Base-by-base conservation (phyloP, 177 flowering plant species). In the Vitis hybrid region DNA sequence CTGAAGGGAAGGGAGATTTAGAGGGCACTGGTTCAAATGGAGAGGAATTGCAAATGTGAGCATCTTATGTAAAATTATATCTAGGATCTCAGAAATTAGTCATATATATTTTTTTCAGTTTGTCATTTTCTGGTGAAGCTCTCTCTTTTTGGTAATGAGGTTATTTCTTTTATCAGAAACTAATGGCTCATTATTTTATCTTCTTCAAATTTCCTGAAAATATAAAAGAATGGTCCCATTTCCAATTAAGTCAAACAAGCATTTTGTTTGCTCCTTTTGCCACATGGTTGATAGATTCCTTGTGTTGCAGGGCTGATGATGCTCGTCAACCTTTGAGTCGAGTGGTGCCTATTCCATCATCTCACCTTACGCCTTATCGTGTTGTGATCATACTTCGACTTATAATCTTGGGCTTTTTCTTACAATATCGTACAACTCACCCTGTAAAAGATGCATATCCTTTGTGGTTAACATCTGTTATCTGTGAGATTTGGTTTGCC, bases 401-500 rank as follows among this genome's bases (percentile, higher is more conserved):
- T 65, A 90, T 95, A 51, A 93, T 95, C 76, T 74, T 95, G 80
- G 91, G 90, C 26, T 88, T 95, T 69, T 95, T 95, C 90, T 78
- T 95, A 70, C 97, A 93, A 81, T 95, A 93, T 72, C 97, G 99
- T 74, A 76, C 66, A 12, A 91, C 94, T 45, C 97, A 95, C 71
- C 99, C 99, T 0, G 99, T 93, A 69, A 76, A 80, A 34, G 87
- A 89, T 85, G 99, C 99, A 64, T 93, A 93, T 70, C 89, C 95
- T 1, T 72, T 95, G 78, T 96, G 99, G 98, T 75, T 96, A 45
- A 85, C 82, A 39, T 96, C 99, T 32, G 91, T 96, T 70, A 91
- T 96, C 58, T 96, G 99, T 81, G 99, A 96, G 87, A 87, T 93
- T 67, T 96, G 99, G 99, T 96, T 96, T 83, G 98, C 99, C 39